phyloP scores from a whole-genome alignment of 805 yeast species.

The Candida nitratophila region DNA sequence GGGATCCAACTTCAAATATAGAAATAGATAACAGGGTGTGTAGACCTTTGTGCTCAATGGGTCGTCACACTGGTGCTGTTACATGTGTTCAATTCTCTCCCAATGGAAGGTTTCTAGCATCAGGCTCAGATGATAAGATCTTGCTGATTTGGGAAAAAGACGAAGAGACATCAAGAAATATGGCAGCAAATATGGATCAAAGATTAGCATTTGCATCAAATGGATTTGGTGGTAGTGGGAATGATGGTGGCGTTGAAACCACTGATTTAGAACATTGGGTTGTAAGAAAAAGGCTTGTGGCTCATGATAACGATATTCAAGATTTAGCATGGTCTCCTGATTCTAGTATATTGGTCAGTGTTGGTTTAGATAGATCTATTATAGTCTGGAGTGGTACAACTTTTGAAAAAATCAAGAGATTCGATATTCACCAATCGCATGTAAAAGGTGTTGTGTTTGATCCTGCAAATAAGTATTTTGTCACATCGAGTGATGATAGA shows the following conservation, averaged over 20 bases:
- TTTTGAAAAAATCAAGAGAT: slow-evolving; percentile 80
- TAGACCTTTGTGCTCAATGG: slow-evolving; percentile 80
- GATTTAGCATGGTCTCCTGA: slow-evolving; percentile 99
- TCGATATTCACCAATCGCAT: slow-evolving; percentile 90
- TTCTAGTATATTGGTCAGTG: slow-evolving; percentile 82
- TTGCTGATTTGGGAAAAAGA: slow-evolving; percentile 91
- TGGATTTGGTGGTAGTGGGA: slow-evolving; percentile 26
- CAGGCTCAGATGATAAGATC: slow-evolving; percentile 93
- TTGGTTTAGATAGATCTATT: slow-evolving; percentile 88
- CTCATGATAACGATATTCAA: slow-evolving; percentile 96
- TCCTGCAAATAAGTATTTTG: slow-evolving; percentile 96
- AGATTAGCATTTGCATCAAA: slow-evolving; percentile 10
- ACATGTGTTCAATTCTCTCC: slow-evolving; percentile 92
- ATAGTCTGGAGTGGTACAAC: slow-evolving; percentile 92
- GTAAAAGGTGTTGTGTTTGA: slow-evolving; percentile 97
- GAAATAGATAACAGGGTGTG: slow-evolving; percentile 25
- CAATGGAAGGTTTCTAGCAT: slow-evolving; percentile 82
- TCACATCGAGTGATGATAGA: slow-evolving; percentile 94
- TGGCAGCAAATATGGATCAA: slow-evolving; percentile 22
- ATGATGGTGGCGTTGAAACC: slow-evolving; percentile 47
- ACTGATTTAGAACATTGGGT: slow-evolving; percentile 89
- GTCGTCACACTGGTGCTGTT: slow-evolving; percentile 94
- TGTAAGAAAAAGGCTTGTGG: slow-evolving; percentile 84
- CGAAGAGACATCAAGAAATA: slow-evolving; percentile 48
- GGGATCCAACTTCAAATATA: neutral